Conservation (phyloP, 352 stramenopile genomes). For the Phytophthora litchii region DNA sequence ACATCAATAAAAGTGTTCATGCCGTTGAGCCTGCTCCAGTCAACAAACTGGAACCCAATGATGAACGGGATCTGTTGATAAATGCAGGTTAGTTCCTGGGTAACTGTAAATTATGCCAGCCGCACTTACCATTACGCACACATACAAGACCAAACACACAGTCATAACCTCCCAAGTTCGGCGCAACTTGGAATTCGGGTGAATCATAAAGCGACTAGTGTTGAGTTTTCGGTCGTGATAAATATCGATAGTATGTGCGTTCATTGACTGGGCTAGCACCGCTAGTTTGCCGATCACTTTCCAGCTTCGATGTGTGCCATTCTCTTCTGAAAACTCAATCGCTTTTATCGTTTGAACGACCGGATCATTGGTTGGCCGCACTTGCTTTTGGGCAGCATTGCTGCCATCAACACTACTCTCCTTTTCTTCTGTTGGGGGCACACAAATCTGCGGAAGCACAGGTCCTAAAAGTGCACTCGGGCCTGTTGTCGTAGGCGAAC, state of each 20-base stretch:
- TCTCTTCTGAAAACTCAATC: conserved; percentile 9
- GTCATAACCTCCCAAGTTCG: conserved; percentile 75
- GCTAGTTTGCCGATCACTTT: conserved; percentile 40
- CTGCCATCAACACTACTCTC: background rate
- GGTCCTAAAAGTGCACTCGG: conserved; percentile 5
- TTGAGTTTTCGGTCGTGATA: conserved; percentile 75
- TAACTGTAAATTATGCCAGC: background rate
- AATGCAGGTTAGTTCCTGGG: background rate
- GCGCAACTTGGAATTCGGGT: conserved; percentile 79
- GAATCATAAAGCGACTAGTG: conserved; percentile 70
- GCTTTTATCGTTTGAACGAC: conserved; percentile 12
- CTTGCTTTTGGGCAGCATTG: background rate
- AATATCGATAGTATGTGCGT: conserved; percentile 67
- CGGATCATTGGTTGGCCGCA: conserved; percentile 4
- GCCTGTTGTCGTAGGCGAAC: conserved; percentile 1
- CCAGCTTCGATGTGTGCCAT: conserved; percentile 20
- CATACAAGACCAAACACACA: conserved; percentile 78
- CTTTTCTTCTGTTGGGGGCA: background rate
- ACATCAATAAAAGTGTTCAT: conserved; percentile 81
- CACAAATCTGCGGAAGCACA: conserved; percentile 1
- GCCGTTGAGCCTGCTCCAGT: conserved; percentile 51
- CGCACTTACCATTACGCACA: conserved; percentile 61
- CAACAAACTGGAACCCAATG: conserved; percentile 71
- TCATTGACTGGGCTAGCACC: conserved; percentile 39
- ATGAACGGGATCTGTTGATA: conserved; percentile 50